Percentiles rank a stretch among this genome's conserved stretches.
Evolutionary conservation across 2,329 filamentous ascomycete species (phyloP).

Genomic region (Rachicladosporium sp.): DNA sequence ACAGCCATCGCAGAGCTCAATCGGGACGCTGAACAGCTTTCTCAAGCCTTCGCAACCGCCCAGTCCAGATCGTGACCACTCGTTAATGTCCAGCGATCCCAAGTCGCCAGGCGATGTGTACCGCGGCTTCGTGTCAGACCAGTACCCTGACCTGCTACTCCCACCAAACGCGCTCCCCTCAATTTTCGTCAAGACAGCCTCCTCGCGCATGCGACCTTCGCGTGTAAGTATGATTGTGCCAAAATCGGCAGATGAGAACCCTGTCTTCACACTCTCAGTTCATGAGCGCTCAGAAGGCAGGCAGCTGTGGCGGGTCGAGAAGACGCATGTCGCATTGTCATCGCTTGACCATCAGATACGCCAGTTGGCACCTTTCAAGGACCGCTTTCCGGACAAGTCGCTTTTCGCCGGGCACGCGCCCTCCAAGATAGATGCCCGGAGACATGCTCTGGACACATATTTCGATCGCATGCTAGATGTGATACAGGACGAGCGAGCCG

Average conservation of each 20-base stretch:
- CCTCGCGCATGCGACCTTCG: constrained; percentile 88
- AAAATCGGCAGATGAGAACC: constrained; percentile 75
- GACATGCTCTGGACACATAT: constrained; percentile 69
- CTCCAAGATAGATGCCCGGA: constrained; percentile 79
- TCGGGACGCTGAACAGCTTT: constrained; percentile 10
- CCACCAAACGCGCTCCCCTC: constrained; percentile 80
- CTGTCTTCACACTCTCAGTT: constrained; percentile 83
- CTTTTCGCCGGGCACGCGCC: constrained; percentile 89
- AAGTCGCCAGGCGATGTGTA: constrained; percentile 44
- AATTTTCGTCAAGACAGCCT: constrained; percentile 76
- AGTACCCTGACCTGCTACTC: constrained; percentile 74
- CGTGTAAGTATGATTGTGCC: constrained; percentile 71
- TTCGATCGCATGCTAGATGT: constrained; percentile 77
- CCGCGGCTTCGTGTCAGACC: constrained; percentile 67
- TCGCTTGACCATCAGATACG: constrained; percentile 73
- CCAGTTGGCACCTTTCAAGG: constrained; percentile 57
- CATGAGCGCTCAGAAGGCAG: constrained; percentile 61
- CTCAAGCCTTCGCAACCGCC: constrained; percentile 13
- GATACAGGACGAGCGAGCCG: constrained; percentile 62
- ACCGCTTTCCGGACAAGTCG: constrained; percentile 68
- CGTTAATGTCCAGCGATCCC: constrained; percentile 15
- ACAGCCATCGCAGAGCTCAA: constrained; percentile 10
- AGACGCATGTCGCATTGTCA: constrained; percentile 70
- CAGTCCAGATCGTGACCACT: constrained; percentile 15
- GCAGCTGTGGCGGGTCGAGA: constrained; percentile 91